phyloP scores from a whole-genome alignment of 495 filamentous ascomycete genomes.

The Margaritispora aquatica region DNA sequence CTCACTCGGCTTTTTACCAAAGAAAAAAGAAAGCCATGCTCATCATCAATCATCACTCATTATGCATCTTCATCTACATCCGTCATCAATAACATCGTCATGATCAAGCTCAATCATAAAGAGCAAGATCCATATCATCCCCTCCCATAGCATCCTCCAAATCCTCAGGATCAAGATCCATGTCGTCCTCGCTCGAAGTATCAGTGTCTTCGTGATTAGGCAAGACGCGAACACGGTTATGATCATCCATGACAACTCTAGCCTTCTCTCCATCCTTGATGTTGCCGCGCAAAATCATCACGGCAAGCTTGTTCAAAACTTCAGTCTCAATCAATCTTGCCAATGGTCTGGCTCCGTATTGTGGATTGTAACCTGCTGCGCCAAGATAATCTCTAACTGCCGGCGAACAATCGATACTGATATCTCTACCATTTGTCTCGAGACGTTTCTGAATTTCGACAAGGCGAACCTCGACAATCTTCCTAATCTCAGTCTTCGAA shows the following conservation, averaged over 20 bases:
- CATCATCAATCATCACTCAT: background rate
- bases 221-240: constrained; percentile 64
- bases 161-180: constrained; percentile 54
- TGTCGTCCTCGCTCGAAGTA: constrained; percentile 41
- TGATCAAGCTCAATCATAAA: constrained; percentile 22
- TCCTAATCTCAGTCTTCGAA: constrained; percentile 78
- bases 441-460: constrained; percentile 87
- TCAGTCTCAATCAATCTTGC: constrained; percentile 90
- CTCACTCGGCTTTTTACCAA: background rate
- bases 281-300: constrained; percentile 78
- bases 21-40: background rate
- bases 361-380: constrained; percentile 82
- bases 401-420: constrained; percentile 66
- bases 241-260: constrained; percentile 61
- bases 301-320: constrained; percentile 85
- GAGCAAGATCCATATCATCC: constrained; percentile 23
- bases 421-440: constrained; percentile 69
- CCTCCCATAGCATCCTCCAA: constrained; percentile 9
- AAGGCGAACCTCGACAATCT: constrained; percentile 90
- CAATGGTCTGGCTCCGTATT: constrained; percentile 87
- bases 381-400: constrained; percentile 89
- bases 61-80: constrained; percentile 7
- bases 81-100: too few species aligned
- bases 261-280: constrained; percentile 83
- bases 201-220: constrained; percentile 65